Evolutionary conservation across 352 stramenopile species (phyloP), one percentile per base, ranked within the genome.

Genomic region (Aphanomyces astaci): DNA sequence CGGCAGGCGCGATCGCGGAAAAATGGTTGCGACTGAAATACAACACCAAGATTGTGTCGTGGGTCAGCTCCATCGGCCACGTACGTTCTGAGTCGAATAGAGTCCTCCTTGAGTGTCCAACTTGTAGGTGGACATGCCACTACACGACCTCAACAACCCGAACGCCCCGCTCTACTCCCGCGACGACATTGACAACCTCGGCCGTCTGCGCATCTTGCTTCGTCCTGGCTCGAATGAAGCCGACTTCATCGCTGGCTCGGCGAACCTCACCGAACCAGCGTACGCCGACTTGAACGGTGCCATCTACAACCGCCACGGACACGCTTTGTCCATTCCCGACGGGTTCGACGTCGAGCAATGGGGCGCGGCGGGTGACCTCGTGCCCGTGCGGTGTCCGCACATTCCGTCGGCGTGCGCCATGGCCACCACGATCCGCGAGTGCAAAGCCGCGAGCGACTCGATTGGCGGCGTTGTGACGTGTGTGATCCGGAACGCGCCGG

Each of bases 401-500:
- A 75, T 83, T 32, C 82, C 82, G 56, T 94, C 87, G 4, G 95
- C 96, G 0, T 95, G 96, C 56, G 87, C 87, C 52, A 99, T 99
- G 95, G 84, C 98, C 36, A 96, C 87, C 11, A 78, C 96, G 25
- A 97, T 99, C 72, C 95, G 97, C 71, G 82, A 92, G 43, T 82
- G 90, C 77, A 96, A 96, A 81, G 80, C 81, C 62, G 83, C 93
- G 33, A 45, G 92, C 53, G 89, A 98, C 95, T 90, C 87, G 63
- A 95, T 83, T 2, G 87, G 97, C 31, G 96, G 97, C 31, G 94
- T 98, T 10, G 94, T 99, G 11, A 98, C 96, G 27, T 98, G 96
- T 65, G 90, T 99, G 36, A 97, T 96, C 55, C 84, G 95, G 55
- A 98, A 99, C 72, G 96, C 98, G 22, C 96, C 96, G 0, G 88